Evolutionary conservation across 1,284 basidiomycete species (phyloP).

Genomic region (Trichosporon faecale): DNA sequence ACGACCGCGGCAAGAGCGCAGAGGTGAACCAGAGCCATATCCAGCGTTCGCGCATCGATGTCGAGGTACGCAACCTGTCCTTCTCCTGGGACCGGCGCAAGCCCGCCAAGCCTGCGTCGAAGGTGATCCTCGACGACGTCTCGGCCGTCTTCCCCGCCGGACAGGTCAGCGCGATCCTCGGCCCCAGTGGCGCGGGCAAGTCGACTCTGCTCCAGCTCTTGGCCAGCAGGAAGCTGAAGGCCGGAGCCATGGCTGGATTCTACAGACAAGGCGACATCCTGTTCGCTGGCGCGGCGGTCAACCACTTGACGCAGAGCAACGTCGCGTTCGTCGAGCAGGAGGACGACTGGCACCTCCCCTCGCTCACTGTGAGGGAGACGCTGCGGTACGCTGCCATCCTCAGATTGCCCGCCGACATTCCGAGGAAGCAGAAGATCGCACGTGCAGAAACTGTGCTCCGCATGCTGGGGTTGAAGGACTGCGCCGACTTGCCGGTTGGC

Average conservation of each 20-base stretch:
- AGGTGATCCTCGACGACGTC: constrained; percentile 54
- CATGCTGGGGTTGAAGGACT: constrained; percentile 57
- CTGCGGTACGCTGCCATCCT: constrained; percentile 57
- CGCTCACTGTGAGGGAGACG: constrained; percentile 53
- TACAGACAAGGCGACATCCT: constrained; percentile 42
- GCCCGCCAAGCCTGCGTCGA: constrained; percentile 32
- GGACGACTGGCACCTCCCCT: constrained; percentile 56
- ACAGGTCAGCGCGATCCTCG: constrained; percentile 55
- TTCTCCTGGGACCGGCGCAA: constrained; percentile 44
- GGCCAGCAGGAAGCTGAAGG: constrained; percentile 49
- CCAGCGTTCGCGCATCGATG: constrained; percentile 48
- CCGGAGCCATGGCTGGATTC: constrained; percentile 49
- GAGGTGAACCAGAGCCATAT: constrained; percentile 50
- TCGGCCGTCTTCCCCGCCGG: constrained; percentile 54
- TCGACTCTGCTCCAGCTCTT: constrained; percentile 56
- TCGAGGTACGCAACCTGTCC: constrained; percentile 43
- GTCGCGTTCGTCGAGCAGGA: constrained; percentile 59
- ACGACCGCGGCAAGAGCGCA: constrained; percentile 44
- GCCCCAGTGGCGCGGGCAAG: constrained; percentile 53
- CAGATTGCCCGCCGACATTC: constrained; percentile 54
- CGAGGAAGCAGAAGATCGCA: constrained; percentile 51
- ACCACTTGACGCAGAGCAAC: constrained; percentile 41
- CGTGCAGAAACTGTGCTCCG: constrained; percentile 56
- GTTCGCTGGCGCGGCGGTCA: constrained; percentile 46
- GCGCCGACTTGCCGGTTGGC: constrained; percentile 58